Evolutionary conservation across 257 asterid species (phyloP), one percentile per base, ranked within the genome.

Genomic region (Ballota nigra): DNA sequence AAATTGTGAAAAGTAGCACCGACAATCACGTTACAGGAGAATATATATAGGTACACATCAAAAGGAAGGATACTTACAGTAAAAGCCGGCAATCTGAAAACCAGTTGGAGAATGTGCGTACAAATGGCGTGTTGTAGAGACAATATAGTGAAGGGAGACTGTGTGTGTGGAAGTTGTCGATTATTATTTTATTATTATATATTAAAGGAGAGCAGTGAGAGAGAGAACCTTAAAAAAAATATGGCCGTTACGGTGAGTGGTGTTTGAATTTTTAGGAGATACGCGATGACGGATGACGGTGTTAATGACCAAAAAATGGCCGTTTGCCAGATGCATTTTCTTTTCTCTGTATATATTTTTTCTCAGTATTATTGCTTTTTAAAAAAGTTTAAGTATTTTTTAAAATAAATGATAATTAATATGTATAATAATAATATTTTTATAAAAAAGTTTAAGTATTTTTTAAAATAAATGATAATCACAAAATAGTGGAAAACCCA

Each of bases 231-330:
- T 53, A 19, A 9, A 53, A 52, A 26, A 19, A 53, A 19, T 73
- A 73, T 79, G 89, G 89, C 87, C 85, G 90, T 88, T 86, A 86
- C 80, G 83, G 81, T 65, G 74, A 66, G 83, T 40, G 63, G 62
- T 34, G 70, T 84, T 84, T 81, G 87, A 81, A 79, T 76, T 78
- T 57, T 61, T 2, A 66, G 47, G 22, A 9, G 16, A 60, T 22
- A 36, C 11, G 58, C 57, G 31, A 20, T 63, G 79, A 84, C 83
- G 85, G 36, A 16, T 63, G 80, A 84, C 82, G 86, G 81, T 73
- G 83, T 83, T 58, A 76, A 69, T 26, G 22, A 16, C 34, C 34
- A 3, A 4, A n/a, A n/a, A 52, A 51, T 12, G 22, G 24, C 69
- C 57, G 81, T 77, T 77, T 64, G 75, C 45, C 26, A 18, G 12